Evolutionary conservation across 2,329 filamentous ascomycete species (phyloP).

Genomic region (Elsinoe australis): DNA sequence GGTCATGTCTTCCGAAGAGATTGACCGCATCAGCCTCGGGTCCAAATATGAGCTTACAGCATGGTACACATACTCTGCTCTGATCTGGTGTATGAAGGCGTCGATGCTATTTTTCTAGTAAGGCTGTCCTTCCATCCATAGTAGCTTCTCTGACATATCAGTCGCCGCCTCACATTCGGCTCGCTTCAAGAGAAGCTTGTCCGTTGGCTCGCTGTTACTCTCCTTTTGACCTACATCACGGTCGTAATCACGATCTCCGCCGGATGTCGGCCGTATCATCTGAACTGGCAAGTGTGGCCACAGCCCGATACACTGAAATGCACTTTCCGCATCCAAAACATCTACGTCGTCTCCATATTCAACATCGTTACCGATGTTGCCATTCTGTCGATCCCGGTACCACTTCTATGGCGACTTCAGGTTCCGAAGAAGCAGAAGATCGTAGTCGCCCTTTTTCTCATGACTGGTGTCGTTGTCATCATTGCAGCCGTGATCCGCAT

Average conservation of each 20-base stretch:
- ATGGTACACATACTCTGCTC: constrained; percentile 30
- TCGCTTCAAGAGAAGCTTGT: constrained; percentile 27
- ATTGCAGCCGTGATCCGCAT: constrained; percentile 30
- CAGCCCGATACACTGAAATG: constrained; percentile 23
- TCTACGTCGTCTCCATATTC: constrained; percentile 25
- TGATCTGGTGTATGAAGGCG: constrained; percentile 7
- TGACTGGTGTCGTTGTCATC: constrained; percentile 32
- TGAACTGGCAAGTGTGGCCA: constrained; percentile 27
- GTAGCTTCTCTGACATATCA: background rate
- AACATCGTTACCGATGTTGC: constrained; percentile 30
- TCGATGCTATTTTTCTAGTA: constrained; percentile 22
- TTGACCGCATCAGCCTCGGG: constrained; percentile 26
- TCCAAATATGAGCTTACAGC: constrained; percentile 34
- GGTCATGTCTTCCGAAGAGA: constrained; percentile 25
- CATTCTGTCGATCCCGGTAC: constrained; percentile 30
- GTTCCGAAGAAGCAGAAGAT: constrained; percentile 28
- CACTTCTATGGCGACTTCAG: constrained; percentile 29
- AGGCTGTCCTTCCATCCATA: background rate
- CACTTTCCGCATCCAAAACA: constrained; percentile 27
- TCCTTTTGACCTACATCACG: constrained; percentile 26
- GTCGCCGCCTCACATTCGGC: constrained; percentile 29
- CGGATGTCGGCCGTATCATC: constrained; percentile 23
- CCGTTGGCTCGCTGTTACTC: constrained; percentile 24
- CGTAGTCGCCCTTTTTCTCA: constrained; percentile 29
- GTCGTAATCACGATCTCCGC: constrained; percentile 30